A percentile compares a stretch with the other conserved stretches of the same genome.
Evolutionary conservation across 164 flowering plant genomes (phyloP).

Genomic region (Annona squamosa): DNA sequence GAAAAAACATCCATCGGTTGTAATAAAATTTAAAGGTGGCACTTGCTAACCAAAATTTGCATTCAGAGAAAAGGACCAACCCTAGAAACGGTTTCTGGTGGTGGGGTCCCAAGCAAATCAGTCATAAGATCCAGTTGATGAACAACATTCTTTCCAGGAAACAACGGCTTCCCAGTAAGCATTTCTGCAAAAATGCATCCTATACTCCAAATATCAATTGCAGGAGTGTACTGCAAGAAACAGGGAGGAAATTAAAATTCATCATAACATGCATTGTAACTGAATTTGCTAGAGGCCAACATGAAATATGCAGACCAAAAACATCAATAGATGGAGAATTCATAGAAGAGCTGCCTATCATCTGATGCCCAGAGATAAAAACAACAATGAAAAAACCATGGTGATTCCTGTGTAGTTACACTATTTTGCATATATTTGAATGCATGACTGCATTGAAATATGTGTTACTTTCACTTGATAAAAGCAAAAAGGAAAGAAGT

Average conservation of each 20-base stretch:
- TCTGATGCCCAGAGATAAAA: neutral
- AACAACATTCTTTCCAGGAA: constrained; percentile 82
- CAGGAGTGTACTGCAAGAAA: constrained; percentile 80
- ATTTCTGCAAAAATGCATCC: constrained; percentile 90
- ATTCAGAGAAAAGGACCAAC: constrained; percentile 27
- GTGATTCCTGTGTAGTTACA: neutral
- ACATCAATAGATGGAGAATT: neutral
- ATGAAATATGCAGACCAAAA: neutral
- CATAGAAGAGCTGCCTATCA: neutral
- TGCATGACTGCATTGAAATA: neutral
- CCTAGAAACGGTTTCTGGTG: constrained; percentile 52
- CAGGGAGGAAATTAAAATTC: neutral
- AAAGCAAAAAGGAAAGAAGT: neutral
- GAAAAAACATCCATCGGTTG: neutral
- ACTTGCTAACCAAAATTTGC: neutral
- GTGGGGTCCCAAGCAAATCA: constrained; percentile 75
- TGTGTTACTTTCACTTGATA: too few species aligned
- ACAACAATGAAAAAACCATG: neutral
- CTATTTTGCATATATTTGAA: neutral
- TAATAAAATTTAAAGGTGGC: neutral
- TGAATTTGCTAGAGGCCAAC: neutral
- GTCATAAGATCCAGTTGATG: constrained; percentile 78
- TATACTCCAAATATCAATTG: constrained; percentile 85
- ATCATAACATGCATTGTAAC: neutral
- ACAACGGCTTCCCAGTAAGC: constrained; percentile 68